These are phyloP conservation scores for Cordia subcordata DNA, from an alignment of 257 asterid species.

Conservation along the genomic window DNA sequence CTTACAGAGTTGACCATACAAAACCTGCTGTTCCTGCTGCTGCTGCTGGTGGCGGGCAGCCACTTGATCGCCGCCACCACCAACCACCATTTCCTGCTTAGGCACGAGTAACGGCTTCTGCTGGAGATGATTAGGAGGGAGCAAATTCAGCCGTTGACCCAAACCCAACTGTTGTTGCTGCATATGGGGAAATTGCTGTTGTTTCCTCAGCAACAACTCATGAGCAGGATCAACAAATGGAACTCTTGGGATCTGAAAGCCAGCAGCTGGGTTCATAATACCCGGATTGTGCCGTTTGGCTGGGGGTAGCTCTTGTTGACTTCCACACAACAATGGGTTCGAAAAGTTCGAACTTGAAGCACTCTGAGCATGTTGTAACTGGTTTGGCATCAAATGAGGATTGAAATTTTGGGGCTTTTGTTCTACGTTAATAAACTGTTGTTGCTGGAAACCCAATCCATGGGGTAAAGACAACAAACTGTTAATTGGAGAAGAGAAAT, in stretches of 20 bases:
- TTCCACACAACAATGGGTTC: conserved; percentile 10
- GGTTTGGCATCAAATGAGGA: conserved; percentile 8
- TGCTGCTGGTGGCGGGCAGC: conserved; percentile 18
- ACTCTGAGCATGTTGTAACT: conserved; percentile 18
- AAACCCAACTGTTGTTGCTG: conserved; percentile 14
- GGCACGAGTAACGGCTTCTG: conserved; percentile 26
- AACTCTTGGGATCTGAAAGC: conserved; percentile 13
- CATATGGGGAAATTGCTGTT: conserved; percentile 12
- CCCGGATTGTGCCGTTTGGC: conserved; percentile 33
- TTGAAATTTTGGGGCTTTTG: conserved; percentile 13
- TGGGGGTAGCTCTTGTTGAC: conserved; percentile 15
- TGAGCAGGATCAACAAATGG: conserved; percentile 20
- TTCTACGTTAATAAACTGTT: conserved; percentile 12
- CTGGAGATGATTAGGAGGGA: conserved; percentile 8
- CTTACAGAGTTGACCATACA: conserved; percentile 37
- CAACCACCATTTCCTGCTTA: conserved; percentile 30
- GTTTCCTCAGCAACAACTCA: conserved; percentile 13
- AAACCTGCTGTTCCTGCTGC: conserved; percentile 30
- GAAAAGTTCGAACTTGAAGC: conserved; percentile 11
- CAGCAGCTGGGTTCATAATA: background rate
- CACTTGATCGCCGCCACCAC: conserved; percentile 13
- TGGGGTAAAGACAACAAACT: conserved; percentile 5
- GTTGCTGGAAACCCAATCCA: conserved; percentile 5
- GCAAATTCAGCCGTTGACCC: conserved; percentile 18
- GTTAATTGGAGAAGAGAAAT: conserved; percentile 3